Evolutionary conservation across 805 yeast genomes (phyloP), one percentile per base, ranked within the genome.

Genomic region (Blastobotrys parvus): DNA sequence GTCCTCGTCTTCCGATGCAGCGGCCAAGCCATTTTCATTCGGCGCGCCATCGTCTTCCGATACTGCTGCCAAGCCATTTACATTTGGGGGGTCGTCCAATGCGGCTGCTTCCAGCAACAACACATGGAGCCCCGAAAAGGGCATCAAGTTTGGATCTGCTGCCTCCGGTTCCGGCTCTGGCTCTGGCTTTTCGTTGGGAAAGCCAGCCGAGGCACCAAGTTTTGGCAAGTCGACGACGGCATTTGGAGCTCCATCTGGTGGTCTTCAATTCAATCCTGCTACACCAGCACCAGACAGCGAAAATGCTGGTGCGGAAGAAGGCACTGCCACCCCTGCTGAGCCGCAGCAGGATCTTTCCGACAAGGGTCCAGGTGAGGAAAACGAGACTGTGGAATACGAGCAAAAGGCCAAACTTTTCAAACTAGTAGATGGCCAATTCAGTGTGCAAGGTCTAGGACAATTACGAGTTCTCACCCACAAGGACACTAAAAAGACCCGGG

Each of bases 301-400:
- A 20, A 48, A 45, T 15, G 60, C 55, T 3, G 61, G 54, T 19
- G 74, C 64, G 3, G 63, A 62, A 11, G 66, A 57, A 8, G 68
- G 63, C 18, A 71, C 69, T 32, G 75, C 71, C 50, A 18, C 57
- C 55, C 44, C 63, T 73, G 61, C 69, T 13, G 71, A 51, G 35
- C 46, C 53, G 19, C 68, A 75, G 45, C 63, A 67, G 17, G 72
- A 76, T 38, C 70, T 79, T 43, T 69, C 78, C 10, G 73, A 68
- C 15, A 68, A 72, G 52, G 74, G 72, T 10, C 83, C 90, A 6
- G 97, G 96, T 16, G 97, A 90, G 64, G 96, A 88, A 63, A 72
- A 76, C 42, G 97, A 90, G 64, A 76, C 70, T 1, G 58, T 71
- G 0, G 55, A 75, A 20, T 83, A 73, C 52, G 74, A 80, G 35